A percentile compares a stretch with the other conserved stretches of the same genome.
These are phyloP conservation scores for Colletotrichum sp. DNA, from an alignment of 2,329 filamentous ascomycete species.

Conservation along the genomic window DNA sequence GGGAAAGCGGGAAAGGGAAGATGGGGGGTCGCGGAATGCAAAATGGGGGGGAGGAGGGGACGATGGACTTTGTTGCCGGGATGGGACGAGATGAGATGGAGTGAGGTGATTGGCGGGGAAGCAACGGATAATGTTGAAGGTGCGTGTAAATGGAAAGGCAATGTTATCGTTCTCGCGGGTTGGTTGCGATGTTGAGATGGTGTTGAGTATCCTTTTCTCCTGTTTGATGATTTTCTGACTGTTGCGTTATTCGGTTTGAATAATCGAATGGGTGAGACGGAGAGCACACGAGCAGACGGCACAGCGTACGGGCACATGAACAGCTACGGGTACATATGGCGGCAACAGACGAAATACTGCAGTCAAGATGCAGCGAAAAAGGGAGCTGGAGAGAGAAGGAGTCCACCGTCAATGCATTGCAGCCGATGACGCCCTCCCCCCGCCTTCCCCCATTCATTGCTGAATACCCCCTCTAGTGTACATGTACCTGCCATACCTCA, in stretches of 20 bases:
- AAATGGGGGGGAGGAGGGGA: not conserved
- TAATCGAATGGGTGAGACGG: not conserved
- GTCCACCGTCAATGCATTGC: slow-evolving; percentile 5
- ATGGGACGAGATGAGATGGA: slow-evolving; percentile 14
- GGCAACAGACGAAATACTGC: not conserved
- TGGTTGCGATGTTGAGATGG: not conserved
- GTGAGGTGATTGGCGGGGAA: not conserved
- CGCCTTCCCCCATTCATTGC: not conserved
- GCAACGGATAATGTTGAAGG: not conserved
- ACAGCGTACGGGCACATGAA: not conserved
- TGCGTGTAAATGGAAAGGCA: not conserved
- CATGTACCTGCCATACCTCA: not conserved
- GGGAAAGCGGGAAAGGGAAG: not conserved
- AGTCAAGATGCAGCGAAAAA: not conserved
- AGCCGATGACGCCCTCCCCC: slow-evolving; percentile 11
- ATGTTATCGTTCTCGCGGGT: not conserved
- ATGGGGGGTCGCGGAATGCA: not conserved
- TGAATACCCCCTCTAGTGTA: not conserved
- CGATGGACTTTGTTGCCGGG: not conserved
- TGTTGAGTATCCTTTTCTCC: not conserved
- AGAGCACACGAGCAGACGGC: not conserved
- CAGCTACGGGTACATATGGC: not conserved
- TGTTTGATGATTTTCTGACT: not conserved
- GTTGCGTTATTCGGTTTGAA: not conserved
- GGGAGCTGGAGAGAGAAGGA: not conserved